These are phyloP conservation scores for Venturia nashicola DNA, from an alignment of 2,329 filamentous ascomycete genomes.

Conservation along the genomic window DNA sequence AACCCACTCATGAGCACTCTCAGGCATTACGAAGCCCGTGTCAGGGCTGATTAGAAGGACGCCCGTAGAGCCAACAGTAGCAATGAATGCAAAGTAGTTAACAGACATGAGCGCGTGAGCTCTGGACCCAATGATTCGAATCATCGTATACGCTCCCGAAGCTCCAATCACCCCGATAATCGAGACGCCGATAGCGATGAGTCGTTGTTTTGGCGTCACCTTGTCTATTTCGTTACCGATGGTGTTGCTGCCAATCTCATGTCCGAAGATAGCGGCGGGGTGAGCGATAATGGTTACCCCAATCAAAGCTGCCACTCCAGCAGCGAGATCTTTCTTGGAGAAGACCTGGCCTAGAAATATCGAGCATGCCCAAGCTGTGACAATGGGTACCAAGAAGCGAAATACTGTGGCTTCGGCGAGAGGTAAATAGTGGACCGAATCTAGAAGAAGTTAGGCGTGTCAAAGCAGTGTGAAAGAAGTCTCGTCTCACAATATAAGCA, in stretches of 20 bases:
- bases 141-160: constrained; percentile 8
- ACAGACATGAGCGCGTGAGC: constrained; percentile 8
- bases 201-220: constrained; percentile 8
- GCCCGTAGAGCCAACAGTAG: constrained; percentile 1
- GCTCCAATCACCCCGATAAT: constrained; percentile 1
- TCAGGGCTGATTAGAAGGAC: constrained; percentile 6
- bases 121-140: constrained; percentile 4
- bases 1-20: not conserved
- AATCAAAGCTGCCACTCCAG: constrained; percentile 4
- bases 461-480: not conserved
- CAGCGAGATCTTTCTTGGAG: constrained; percentile 3
- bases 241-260: not conserved
- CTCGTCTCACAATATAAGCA: constrained; percentile 8
- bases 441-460: not conserved
- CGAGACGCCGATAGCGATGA: constrained; percentile 7
- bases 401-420: constrained; percentile 10
- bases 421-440: constrained; percentile 8
- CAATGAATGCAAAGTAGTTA: constrained; percentile 8
- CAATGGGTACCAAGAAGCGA: constrained; percentile 5
- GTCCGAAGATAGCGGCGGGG: constrained; percentile 3
- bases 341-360: constrained; percentile 3
- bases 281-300: constrained; percentile 8
- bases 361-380: constrained; percentile 6
- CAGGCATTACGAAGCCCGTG: not conserved
- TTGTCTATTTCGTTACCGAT: constrained; percentile 8